A percentile compares a stretch with the other conserved stretches of the same genome.
Evolutionary conservation across 2,329 filamentous ascomycete genomes (phyloP).

Genomic region (Penicillium sp.): DNA sequence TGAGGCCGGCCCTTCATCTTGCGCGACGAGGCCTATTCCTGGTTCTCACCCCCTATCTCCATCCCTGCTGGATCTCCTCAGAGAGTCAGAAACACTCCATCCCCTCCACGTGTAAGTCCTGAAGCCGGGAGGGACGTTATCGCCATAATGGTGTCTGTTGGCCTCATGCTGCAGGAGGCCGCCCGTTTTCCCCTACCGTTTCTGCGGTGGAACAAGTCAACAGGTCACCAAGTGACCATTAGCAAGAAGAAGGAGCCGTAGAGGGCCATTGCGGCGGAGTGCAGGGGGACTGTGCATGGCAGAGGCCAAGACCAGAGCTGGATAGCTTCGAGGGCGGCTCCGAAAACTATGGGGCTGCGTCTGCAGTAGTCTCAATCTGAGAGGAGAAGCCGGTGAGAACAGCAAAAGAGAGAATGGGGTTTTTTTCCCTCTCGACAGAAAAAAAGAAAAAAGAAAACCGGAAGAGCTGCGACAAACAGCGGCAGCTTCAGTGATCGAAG

Average conservation of each 20-base stretch:
- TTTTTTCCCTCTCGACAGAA: too few relatives aligned
- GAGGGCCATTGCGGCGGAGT: slow-evolving; percentile 1
- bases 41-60: neutral
- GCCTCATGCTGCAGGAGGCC: slow-evolving; percentile 31
- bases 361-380: neutral
- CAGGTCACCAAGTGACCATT: too few relatives aligned
- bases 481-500: slow-evolving; percentile 14
- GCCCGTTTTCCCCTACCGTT: slow-evolving; percentile 34
- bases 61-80: neutral
- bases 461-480: slow-evolving; percentile 23
- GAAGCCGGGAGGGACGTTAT: slow-evolving; percentile 8
- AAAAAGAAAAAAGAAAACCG: too few relatives aligned
- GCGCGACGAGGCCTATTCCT: slow-evolving; percentile 4
- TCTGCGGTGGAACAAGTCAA: slow-evolving; percentile 32
- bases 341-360: neutral
- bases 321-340: neutral
- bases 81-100: neutral
- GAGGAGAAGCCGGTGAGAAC: neutral
- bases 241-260: slow-evolving; percentile 7
- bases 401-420: neutral
- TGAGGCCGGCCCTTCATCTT: slow-evolving; percentile 19
- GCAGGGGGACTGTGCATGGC: neutral
- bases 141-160: slow-evolving; percentile 17
- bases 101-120: slow-evolving; percentile 10
- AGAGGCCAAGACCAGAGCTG: slow-evolving; percentile 3